A percentile compares a stretch with the other conserved stretches of the same genome.
Evolutionary conservation across 306 rosid species (phyloP).

Genomic region (Mucuna pruriens): DNA sequence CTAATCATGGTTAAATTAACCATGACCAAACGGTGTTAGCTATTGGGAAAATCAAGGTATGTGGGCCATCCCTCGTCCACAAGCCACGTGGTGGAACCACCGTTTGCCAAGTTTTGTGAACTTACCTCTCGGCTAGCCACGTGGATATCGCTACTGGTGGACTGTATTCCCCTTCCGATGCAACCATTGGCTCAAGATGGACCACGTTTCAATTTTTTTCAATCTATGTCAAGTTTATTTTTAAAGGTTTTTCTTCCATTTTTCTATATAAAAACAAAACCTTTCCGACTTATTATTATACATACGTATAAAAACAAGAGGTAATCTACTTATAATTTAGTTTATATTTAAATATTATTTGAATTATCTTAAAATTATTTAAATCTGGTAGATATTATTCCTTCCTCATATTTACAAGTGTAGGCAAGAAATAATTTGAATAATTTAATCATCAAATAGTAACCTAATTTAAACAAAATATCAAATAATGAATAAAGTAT

Average conservation of each 20-base stretch:
- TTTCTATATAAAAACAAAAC: neutral
- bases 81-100: constrained; percentile 51
- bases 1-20: constrained; percentile 45
- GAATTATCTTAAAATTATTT: no score
- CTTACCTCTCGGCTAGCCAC: constrained; percentile 40
- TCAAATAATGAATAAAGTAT: no score
- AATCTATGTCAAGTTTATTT: neutral
- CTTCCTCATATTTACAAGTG: no score
- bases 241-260: neutral
- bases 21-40: constrained; percentile 38
- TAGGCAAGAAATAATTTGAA: no score
- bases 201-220: neutral
- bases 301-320: no score
- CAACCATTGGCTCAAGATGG: constrained; percentile 27
- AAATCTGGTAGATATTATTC: no score
- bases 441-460: no score
- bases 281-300: neutral
- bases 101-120: constrained; percentile 40
- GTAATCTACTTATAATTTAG: no score
- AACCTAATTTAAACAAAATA: no score
- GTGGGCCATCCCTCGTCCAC: neutral
- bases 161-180: neutral
- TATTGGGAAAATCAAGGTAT: neutral
- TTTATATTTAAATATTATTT: no score
- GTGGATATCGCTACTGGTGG: constrained; percentile 43